A percentile compares a stretch with the other conserved stretches of the same genome.
Conservation (phyloP, 805 yeast genomes). For the Candida endomychidarum region DNA sequence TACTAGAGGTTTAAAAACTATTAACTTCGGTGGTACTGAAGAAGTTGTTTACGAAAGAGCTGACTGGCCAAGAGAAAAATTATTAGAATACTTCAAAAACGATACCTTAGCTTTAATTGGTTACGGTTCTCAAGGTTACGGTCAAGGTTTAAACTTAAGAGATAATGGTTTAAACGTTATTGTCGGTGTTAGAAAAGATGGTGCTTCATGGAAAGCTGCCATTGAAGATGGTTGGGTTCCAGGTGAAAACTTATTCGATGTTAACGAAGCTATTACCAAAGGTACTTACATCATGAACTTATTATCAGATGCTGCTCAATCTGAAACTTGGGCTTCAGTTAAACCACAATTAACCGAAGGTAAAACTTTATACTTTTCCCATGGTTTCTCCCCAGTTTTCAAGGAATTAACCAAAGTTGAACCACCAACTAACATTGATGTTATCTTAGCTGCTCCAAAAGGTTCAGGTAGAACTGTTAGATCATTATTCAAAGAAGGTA, state of each 20-base stretch:
- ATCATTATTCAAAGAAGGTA: conserved; percentile 98
- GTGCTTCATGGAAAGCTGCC: conserved; percentile 99
- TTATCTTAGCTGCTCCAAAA: conserved; percentile 99
- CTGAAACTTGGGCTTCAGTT: conserved; percentile 91
- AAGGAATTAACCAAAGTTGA: conserved; percentile 95
- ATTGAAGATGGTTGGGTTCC: conserved; percentile 99
- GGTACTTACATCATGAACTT: conserved; percentile 98
- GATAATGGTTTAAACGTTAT: conserved; percentile 98
- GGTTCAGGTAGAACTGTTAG: conserved; percentile 99
- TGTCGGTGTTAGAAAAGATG: conserved; percentile 97
- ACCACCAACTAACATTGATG: conserved; percentile 93
- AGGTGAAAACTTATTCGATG: conserved; percentile 96
- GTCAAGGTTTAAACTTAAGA: conserved; percentile 99
- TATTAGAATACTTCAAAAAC: conserved; percentile 93
- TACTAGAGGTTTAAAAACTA: conserved; percentile 90
- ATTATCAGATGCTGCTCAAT: conserved; percentile 98
- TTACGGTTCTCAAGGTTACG: conserved; percentile 99
- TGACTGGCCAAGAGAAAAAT: conserved; percentile 99
- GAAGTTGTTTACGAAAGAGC: conserved; percentile 98
- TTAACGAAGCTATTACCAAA: conserved; percentile 84
- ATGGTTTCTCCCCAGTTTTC: conserved; percentile 99
- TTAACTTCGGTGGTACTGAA: conserved; percentile 93
- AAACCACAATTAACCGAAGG: conserved; percentile 94
- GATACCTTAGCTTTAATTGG: conserved; percentile 98
- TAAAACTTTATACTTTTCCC: conserved; percentile 98